Evolutionary conservation across 148 eudicot species (phyloP).

Genomic region (Tetragonia tetragonoides): DNA sequence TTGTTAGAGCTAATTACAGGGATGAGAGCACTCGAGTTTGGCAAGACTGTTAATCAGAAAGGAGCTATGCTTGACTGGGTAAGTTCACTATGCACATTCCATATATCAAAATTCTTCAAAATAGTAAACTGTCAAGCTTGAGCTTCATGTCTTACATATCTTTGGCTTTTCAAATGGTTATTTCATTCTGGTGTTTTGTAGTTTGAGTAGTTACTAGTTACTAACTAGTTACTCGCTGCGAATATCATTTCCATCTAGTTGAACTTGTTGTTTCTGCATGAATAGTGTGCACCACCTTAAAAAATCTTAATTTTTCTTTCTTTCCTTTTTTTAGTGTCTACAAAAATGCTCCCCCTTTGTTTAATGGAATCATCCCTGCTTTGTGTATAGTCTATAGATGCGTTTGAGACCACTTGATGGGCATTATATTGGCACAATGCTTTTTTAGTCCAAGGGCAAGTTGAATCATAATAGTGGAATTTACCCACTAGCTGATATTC

Average conservation of each 20-base stretch:
- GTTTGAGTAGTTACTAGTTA: background rate
- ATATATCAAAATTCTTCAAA: no score
- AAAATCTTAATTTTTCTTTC: no score
- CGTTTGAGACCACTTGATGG: background rate
- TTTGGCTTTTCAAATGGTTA: background rate
- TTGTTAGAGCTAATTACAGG: slow-evolving; percentile 89
- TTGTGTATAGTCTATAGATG: background rate
- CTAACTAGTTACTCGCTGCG: background rate
- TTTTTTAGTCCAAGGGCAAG: slow-evolving; percentile 15
- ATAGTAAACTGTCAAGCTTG: background rate
- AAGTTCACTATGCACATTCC: slow-evolving; percentile 23
- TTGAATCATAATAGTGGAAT: slow-evolving; percentile 14
- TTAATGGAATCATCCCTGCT: background rate
- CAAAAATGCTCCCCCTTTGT: no score
- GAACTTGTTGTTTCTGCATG: no score
- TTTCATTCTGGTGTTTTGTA: background rate
- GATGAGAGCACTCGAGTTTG: slow-evolving; percentile 85
- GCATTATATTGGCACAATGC: background rate
- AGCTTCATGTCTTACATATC: background rate
- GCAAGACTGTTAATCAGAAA: slow-evolving; percentile 77
- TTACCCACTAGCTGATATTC: background rate
- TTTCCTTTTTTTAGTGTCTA: no score
- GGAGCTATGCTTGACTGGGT: slow-evolving; percentile 98
- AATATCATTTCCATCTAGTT: background rate
- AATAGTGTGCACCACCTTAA: no score